phyloP scores from a whole-genome alignment of 768 basidiomycete genomes.

The Pleurotus cornucopiae region DNA sequence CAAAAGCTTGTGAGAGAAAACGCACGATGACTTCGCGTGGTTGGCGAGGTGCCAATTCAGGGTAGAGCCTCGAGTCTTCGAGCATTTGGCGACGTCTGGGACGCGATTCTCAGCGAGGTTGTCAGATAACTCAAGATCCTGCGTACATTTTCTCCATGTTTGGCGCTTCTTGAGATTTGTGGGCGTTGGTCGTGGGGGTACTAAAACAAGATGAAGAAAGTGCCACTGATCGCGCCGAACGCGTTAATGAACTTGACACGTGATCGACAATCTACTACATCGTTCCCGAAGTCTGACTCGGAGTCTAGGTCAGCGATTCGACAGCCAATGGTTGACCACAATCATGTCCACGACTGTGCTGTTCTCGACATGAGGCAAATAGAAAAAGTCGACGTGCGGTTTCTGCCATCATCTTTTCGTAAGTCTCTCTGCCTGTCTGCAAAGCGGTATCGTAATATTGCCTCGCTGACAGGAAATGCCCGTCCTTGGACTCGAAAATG shows the following conservation, averaged over 20 bases:
- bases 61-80: neutral
- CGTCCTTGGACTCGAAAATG: too few species aligned
- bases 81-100: slow-evolving; percentile 5
- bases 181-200: neutral
- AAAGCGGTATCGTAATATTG: too few species aligned
- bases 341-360: too few species aligned
- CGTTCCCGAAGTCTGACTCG: too few species aligned
- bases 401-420: too few species aligned
- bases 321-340: too few species aligned
- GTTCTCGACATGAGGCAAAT: too few species aligned
- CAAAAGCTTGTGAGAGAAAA: neutral
- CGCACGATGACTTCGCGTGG: slow-evolving; percentile 3
- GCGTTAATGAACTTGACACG: slow-evolving; percentile 6
- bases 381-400: too few species aligned
- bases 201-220: neutral
- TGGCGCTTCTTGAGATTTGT: too few species aligned
- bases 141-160: slow-evolving; percentile 7
- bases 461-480: too few species aligned
- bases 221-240: neutral
- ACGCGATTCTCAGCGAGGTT: neutral
- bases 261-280: neutral
- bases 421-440: too few species aligned
- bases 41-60: slow-evolving; percentile 2
- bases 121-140: neutral
- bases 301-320: too few species aligned